These are phyloP conservation scores for Ascochyta fabae DNA, from an alignment of 2,329 filamentous ascomycete genomes.

Conservation along the genomic window DNA sequence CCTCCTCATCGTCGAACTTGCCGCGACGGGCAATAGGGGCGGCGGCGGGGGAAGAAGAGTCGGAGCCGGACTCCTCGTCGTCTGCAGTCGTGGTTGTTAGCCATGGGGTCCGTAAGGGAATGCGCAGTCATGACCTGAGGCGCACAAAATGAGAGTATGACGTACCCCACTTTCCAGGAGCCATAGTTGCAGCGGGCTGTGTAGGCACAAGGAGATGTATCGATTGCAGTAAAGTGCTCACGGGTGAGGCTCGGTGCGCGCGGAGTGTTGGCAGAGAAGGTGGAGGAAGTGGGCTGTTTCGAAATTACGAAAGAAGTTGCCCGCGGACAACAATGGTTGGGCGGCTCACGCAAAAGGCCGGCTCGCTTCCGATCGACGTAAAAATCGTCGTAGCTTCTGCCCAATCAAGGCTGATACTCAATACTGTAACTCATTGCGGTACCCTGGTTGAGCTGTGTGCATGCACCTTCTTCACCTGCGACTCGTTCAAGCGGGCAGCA, in stretches of 20 bases:
- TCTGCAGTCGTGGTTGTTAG: constrained; percentile 44
- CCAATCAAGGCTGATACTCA: constrained; percentile 31
- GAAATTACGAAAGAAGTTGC: constrained; percentile 26
- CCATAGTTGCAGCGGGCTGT: constrained; percentile 40
- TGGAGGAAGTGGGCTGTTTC: constrained; percentile 18
- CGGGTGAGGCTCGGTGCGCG: constrained; percentile 3
- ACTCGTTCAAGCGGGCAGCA: too few species aligned
- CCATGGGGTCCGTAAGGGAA: constrained; percentile 8
- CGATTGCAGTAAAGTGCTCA: constrained; percentile 1
- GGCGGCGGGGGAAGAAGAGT: constrained; percentile 56
- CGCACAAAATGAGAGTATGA: constrained; percentile 38
- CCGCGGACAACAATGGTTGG: constrained; percentile 37
- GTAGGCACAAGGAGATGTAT: constrained; percentile 4
- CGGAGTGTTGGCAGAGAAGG: constrained; percentile 15
- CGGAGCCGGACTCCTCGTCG: constrained; percentile 64
- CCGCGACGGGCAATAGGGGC: constrained; percentile 58
- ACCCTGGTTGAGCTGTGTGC: too few species aligned
- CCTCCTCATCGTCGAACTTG: constrained; percentile 94
- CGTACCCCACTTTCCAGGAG: constrained; percentile 52
- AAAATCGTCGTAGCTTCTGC: constrained; percentile 36
- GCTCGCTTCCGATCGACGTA: constrained; percentile 28
- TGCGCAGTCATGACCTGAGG: constrained; percentile 23
- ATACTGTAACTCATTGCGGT: neutral
- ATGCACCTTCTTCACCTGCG: too few species aligned
- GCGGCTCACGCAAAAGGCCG: constrained; percentile 30